Percentiles rank a stretch among this genome's conserved stretches.
These are phyloP conservation scores for Thielaviopsis punctulata DNA, from an alignment of 2,329 filamentous ascomycete genomes.

Conservation along the genomic window DNA sequence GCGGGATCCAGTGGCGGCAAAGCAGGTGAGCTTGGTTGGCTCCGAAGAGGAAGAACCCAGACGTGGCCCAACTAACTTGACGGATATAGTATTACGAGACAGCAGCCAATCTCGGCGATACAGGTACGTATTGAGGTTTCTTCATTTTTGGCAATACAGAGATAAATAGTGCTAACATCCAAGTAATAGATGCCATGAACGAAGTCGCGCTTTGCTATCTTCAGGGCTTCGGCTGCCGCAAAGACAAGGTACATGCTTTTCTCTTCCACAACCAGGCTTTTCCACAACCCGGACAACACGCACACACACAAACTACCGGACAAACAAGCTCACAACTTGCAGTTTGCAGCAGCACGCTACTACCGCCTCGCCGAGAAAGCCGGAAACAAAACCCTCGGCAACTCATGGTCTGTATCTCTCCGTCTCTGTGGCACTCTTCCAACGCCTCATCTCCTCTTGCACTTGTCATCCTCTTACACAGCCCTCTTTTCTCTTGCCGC, in stretches of 20 bases:
- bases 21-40: conserved; percentile 35
- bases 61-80: background rate
- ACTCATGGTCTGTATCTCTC: conserved; percentile 62
- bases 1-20: conserved; percentile 72
- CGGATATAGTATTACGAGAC: conserved; percentile 74
- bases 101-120: conserved; percentile 87
- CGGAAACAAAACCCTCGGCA: conserved; percentile 79
- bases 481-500: too few species aligned
- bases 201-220: conserved; percentile 92
- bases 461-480: too few species aligned
- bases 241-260: conserved; percentile 71
- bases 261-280: background rate
- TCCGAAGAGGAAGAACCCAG: background rate
- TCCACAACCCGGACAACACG: background rate
- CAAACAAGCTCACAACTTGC: too few species aligned
- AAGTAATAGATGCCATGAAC: conserved; percentile 70
- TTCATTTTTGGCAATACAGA: background rate
- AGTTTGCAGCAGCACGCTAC: conserved; percentile 75
- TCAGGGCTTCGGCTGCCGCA: conserved; percentile 92
- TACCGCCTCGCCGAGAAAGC: conserved; percentile 79
- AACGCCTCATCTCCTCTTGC: background rate
- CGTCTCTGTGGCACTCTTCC: background rate
- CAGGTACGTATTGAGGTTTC: conserved; percentile 31
- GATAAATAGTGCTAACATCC: background rate
- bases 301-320: background rate